These are phyloP conservation scores for Grigorovia humatica DNA, from an alignment of 805 yeast species.

Conservation along the genomic window DNA sequence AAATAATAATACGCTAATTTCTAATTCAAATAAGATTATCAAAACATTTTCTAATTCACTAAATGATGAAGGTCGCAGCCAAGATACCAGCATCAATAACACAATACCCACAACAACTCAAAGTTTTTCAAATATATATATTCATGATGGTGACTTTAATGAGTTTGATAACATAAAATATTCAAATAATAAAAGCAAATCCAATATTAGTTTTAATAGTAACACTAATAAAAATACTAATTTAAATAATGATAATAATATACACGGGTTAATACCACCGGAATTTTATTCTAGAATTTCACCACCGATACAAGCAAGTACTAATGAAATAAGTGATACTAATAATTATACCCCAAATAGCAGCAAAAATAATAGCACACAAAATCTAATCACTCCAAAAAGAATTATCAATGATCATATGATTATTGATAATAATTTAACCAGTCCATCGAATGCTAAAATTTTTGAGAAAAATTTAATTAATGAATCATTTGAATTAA, in stretches of 20 bases:
- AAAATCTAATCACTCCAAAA: slow-evolving; percentile 2
- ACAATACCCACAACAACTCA: not conserved
- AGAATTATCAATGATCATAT: slow-evolving; percentile 1
- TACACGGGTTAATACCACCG: slow-evolving; percentile 26
- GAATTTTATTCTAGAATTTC: slow-evolving; percentile 27
- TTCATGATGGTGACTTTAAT: slow-evolving; percentile 27
- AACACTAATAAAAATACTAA: not conserved
- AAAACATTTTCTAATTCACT: not conserved
- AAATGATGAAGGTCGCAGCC: not conserved
- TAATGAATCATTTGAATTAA: slow-evolving; percentile 24
- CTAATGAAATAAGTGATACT: slow-evolving; percentile 5
- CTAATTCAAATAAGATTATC: not conserved
- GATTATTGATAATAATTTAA: not conserved
- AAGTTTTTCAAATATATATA: slow-evolving; percentile 23
- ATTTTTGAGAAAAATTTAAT: slow-evolving; percentile 21
- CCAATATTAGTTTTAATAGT: not conserved
- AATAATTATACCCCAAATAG: slow-evolving; percentile 7
- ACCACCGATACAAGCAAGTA: slow-evolving; percentile 3
- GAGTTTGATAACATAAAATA: slow-evolving; percentile 3
- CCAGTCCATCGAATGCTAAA: not conserved
- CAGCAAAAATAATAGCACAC: slow-evolving; percentile 20
- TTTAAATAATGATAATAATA: not conserved
- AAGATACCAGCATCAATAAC: not conserved
- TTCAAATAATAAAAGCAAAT: slow-evolving; percentile 1
- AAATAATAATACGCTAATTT: not conserved